These are phyloP conservation scores for Lactarius deliciosus DNA, from an alignment of 768 basidiomycete species.

Conservation along the genomic window DNA sequence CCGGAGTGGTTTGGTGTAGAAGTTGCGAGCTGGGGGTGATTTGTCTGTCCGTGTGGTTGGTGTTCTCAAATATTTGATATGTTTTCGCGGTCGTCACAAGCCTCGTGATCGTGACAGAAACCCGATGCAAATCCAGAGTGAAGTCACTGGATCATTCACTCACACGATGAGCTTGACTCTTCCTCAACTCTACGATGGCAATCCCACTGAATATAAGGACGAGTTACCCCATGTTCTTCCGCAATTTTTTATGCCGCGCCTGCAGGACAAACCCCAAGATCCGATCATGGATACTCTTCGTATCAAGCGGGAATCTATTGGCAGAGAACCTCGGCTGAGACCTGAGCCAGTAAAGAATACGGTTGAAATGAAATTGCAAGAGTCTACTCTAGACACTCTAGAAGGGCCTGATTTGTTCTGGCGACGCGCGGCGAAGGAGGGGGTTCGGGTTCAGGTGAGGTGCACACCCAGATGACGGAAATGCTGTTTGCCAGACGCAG, in stretches of 20 bases:
- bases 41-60: background rate
- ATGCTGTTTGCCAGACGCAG: background rate
- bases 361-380: conserved; percentile 13
- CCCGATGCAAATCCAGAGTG: background rate
- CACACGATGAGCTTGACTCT: conserved; percentile 13
- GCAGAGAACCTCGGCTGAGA: background rate
- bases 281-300: conserved; percentile 66
- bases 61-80: background rate
- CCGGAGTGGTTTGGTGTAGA: conserved; percentile 30
- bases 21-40: conserved; percentile 22
- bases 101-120: background rate
- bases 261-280: conserved; percentile 74
- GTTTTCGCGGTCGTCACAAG: background rate
- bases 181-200: background rate
- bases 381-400: background rate
- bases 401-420: conserved; percentile 13
- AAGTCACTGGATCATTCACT: background rate
- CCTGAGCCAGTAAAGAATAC: conserved; percentile 17
- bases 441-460: conserved; percentile 19
- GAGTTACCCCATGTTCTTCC: conserved; percentile 26
- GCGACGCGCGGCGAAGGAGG: conserved; percentile 12
- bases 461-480: background rate
- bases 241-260: conserved; percentile 59
- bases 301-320: conserved; percentile 23
- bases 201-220: conserved; percentile 10